Conservation (phyloP, 305 asterid genomes). For the Solanum hybrid region DNA sequence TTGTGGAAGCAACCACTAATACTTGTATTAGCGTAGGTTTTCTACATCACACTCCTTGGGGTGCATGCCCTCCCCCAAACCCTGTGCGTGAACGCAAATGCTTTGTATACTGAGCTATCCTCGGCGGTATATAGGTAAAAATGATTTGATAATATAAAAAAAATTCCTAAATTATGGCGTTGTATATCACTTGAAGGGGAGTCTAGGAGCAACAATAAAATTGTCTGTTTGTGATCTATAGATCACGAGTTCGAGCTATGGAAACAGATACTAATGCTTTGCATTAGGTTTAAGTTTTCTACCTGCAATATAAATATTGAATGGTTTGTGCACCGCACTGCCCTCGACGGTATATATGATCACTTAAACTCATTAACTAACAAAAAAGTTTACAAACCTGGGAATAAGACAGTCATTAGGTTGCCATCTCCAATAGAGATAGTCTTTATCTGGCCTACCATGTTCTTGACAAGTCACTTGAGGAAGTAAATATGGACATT, state of each 20-base stretch:
- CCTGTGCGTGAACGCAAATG: fast-evolving
- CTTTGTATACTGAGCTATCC: neutral
- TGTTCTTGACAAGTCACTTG: constrained; percentile 22
- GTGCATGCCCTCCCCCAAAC: neutral
- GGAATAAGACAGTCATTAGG: constrained; percentile 20
- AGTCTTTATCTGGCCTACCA: constrained; percentile 21
- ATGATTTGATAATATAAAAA: neutral
- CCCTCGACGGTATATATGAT: neutral
- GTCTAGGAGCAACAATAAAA: neutral
- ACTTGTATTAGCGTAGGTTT: neutral
- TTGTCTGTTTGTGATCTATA: neutral
- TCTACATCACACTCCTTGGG: neutral
- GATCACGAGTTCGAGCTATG: neutral
- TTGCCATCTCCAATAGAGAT: constrained; percentile 24
- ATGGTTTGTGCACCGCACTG: neutral
- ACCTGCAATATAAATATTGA: neutral
- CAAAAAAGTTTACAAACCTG: neutral
- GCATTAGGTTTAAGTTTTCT: neutral
- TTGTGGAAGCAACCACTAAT: fast-evolving
- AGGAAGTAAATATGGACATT: constrained; percentile 27
- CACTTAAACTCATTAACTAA: neutral
- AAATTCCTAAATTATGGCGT: neutral
- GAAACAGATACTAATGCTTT: neutral
- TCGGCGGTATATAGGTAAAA: neutral
- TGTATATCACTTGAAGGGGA: neutral